Evolutionary conservation across 352 stramenopile species (phyloP), one percentile per base, ranked within the genome.

Genomic region (Phytophthora hybrid): DNA sequence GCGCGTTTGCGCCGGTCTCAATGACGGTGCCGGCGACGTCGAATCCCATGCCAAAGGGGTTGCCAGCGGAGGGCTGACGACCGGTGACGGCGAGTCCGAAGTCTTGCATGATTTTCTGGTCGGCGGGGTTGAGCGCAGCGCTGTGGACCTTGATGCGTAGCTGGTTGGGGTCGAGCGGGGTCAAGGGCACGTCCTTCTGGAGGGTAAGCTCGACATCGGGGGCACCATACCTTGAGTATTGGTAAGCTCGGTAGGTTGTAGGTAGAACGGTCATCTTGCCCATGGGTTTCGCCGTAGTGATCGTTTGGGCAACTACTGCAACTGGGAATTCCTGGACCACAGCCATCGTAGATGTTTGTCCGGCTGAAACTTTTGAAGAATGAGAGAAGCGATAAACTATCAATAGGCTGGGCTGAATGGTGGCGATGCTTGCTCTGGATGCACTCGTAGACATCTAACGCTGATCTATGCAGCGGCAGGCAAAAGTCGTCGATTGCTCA

Each of bases 21-120:
- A 86, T 74, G 46, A 96, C 73, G 3, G 79, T 80, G 44, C 89
- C 89, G 29, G 85, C 80, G 29, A 89, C 82, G 62, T 96, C 89
- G 34, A 93, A 74, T 10, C 87, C 89, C 41, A 92, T 76, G 19
- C 70, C 54, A 55, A 86, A 83, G 46, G 79, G 79, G 47, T 72
- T 69, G 49, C 74, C 69, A 19, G 69, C 53, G 9, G 73, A 73
- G 4, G 78, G 78, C 32, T 74, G 69, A 37, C 71, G 58, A 18
- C 67, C 69, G 19, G 79, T 82, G 49, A 87, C 73, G 19, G 71
- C 69, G 9, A 78, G 60, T 32, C 79, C 73, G 37, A 73, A 80
- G 44, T 71, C 52, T 46, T 84, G 66, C n/a, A 85, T 71, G 13
- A 93, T 47, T 74, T 86, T 91, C 62, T 88, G 88, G 59, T 94